These are phyloP conservation scores for Cyclanthera cordifolia DNA, from an alignment of 306 rosid genomes.

Conservation along the genomic window DNA sequence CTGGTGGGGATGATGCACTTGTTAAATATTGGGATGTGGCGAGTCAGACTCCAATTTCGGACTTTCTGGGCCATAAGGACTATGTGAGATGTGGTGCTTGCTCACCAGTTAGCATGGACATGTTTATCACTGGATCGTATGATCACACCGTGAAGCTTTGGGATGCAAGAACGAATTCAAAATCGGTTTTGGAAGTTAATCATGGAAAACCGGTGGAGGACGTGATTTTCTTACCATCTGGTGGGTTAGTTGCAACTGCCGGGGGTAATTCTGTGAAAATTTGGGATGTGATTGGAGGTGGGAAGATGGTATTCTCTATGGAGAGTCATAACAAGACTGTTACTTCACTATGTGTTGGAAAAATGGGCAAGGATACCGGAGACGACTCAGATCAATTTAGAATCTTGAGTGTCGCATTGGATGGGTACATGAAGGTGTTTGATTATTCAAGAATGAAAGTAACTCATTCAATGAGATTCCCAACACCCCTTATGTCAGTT, in stretches of 20 bases:
- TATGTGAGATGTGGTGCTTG: slow-evolving; percentile 82
- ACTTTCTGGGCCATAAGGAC: slow-evolving; percentile 58
- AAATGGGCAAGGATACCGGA: slow-evolving; percentile 28
- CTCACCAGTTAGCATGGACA: slow-evolving; percentile 47
- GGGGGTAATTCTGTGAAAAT: slow-evolving; percentile 75
- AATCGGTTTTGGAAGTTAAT: slow-evolving; percentile 34
- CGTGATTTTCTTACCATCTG: slow-evolving; percentile 56
- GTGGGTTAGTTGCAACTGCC: slow-evolving; percentile 70
- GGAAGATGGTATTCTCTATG: slow-evolving; percentile 58
- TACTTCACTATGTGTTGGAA: slow-evolving; percentile 56
- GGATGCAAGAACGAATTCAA: slow-evolving; percentile 54
- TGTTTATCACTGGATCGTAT: slow-evolving; percentile 67
- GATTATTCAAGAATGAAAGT: slow-evolving; percentile 62
- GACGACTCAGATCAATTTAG: slow-evolving; percentile 50
- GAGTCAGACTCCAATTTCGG: slow-evolving; percentile 21
- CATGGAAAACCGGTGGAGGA: slow-evolving; percentile 80
- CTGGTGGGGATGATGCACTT: slow-evolving; percentile 80
- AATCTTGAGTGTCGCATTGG: slow-evolving; percentile 75
- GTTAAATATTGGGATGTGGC: slow-evolving; percentile 85
- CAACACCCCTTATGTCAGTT: slow-evolving; percentile 70
- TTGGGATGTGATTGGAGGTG: slow-evolving; percentile 89
- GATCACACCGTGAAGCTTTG: slow-evolving; percentile 82
- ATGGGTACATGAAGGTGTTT: slow-evolving; percentile 89
- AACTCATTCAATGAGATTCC: slow-evolving; percentile 80
- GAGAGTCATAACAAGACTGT: slow-evolving; percentile 92